Base-by-base conservation (phyloP, 2,329 filamentous ascomycete genomes). In the Apiospora malaysiana region DNA sequence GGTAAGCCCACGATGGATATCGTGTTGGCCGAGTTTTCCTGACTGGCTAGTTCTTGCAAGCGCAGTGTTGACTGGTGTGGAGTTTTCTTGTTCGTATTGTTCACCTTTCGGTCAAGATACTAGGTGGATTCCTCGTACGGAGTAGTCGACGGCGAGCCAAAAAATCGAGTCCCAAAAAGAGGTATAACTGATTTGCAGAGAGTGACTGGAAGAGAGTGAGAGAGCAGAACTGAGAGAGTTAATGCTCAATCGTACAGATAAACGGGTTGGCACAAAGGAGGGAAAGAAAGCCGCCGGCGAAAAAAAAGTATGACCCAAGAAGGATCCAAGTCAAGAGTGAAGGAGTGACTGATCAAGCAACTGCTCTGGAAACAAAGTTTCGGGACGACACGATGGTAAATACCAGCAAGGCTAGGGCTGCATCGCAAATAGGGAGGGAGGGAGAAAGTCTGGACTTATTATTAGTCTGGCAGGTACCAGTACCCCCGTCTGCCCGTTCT, bases 281-380 rank as follows among this genome's bases (percentile, higher is more conserved):
- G 68, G 63, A 67, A 69, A 59, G 68, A 71, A 71, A 51, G 32
- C 47, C 59, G 66, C 68, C 43, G 47, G 32, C 18, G 21, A 37
- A 51, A 68, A 66, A 42, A 68, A 69, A 43, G 37, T 46, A n/a
- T 42, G 43, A 23, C 43, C 66, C 45, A 63, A 42, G 49, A 49
- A 63, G 70, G 70, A 73, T 67, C 71, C 46, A 47, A 56, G 56
- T 42, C 8, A 46, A 45, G 65, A 67, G 65, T 69, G 56, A 70
- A 69, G 47, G 66, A 69, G 56, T 68, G 37, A 69, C 66, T 67
- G 63, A 2, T 37, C 40, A 71, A 42, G 69, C 14, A 40, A 69
- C n/a, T 27, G 1, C 32, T 27, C n/a, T 49, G 45, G 32, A 37
- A 63, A 63, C 32, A 63, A 63, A 63, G 56, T 63, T 63, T 63